Evolutionary conservation across 2,329 filamentous ascomycete genomes (phyloP).

Genomic region (Sporothrix inflata): DNA sequence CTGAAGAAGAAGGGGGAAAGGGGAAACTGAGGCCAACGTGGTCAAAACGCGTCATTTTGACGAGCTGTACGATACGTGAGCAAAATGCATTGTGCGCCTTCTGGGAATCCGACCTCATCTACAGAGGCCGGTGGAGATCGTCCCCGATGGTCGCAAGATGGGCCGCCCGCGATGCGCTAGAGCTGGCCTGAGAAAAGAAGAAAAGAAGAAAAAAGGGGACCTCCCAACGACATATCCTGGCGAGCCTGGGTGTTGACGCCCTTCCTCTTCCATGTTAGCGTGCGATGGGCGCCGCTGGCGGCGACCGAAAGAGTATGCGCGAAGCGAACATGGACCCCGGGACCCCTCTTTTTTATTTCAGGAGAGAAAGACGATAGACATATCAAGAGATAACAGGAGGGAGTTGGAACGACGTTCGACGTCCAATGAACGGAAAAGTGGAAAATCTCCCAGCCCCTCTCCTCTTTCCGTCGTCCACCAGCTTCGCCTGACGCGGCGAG

Average conservation of each 20-base stretch:
- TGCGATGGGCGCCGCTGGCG: not conserved
- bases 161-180: no score
- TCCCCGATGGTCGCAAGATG: not conserved
- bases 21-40: not conserved
- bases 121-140: not conserved
- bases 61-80: not conserved
- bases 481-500: constrained; percentile 19
- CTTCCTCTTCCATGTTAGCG: constrained; percentile 14
- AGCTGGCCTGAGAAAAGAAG: no score
- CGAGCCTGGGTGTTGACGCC: not conserved
- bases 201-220: not conserved
- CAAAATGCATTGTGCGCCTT: not conserved
- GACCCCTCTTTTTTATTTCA: constrained; percentile 12
- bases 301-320: constrained; percentile 13
- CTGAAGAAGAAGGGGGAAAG: not conserved
- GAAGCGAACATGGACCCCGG: constrained; percentile 3
- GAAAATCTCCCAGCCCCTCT: not conserved
- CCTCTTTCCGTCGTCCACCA: not conserved
- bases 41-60: not conserved
- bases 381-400: constrained; percentile 15
- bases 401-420: not conserved
- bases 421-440: constrained; percentile 11
- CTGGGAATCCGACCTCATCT: not conserved
- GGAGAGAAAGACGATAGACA: constrained; percentile 9
- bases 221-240: no score